phyloP scores from a whole-genome alignment of 768 basidiomycete genomes.

The Mycena capillaripes region DNA sequence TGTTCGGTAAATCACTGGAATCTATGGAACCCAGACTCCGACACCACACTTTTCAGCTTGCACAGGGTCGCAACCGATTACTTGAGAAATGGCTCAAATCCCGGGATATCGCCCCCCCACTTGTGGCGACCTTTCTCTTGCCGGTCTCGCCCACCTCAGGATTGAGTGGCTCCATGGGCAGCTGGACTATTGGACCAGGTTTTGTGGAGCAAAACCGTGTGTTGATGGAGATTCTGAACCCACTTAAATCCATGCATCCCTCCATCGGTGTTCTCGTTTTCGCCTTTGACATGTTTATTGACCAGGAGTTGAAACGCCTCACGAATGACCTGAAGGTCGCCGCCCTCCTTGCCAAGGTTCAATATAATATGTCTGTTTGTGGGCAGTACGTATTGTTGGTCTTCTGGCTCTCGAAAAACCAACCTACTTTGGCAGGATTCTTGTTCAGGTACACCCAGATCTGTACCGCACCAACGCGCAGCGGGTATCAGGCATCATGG shows the following conservation, averaged over 20 bases:
- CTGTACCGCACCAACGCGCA: neutral
- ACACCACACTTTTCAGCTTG: too few species aligned
- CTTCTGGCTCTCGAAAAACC: too few species aligned
- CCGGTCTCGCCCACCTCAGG: too few species aligned
- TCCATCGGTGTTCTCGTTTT: neutral
- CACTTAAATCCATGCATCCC: neutral
- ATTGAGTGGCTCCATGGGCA: too few species aligned
- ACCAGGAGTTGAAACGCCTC: neutral
- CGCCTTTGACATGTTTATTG: neutral
- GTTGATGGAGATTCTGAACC: neutral
- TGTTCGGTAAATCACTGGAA: constrained; percentile 98
- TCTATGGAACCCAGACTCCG: too few species aligned
- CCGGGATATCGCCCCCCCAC: too few species aligned
- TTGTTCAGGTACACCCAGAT: neutral
- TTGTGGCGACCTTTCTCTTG: too few species aligned
- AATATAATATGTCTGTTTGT: neutral
- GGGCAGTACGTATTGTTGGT: neutral
- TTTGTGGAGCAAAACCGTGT: neutral
- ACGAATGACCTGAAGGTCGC: neutral
- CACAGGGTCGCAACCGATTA: too few species aligned
- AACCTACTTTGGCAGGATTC: neutral
- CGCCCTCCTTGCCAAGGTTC: constrained; percentile 2
- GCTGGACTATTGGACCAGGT: too few species aligned
- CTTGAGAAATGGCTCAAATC: too few species aligned
- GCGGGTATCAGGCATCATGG: neutral